phyloP scores from a whole-genome alignment of 352 stramenopile genomes.

The Lagenidium sp. region DNA sequence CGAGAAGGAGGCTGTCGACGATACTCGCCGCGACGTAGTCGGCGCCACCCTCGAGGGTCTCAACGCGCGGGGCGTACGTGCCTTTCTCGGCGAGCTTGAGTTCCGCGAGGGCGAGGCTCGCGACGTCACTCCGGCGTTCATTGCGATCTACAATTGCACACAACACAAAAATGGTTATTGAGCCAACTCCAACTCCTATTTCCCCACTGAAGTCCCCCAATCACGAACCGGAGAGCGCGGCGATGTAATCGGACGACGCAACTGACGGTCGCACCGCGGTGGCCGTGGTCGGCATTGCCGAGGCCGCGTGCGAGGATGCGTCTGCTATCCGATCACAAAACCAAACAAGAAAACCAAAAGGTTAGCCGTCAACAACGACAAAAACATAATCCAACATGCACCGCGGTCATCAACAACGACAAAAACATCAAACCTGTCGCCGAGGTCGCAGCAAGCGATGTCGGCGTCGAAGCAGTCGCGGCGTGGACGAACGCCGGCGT shows the following conservation, averaged over 20 bases:
- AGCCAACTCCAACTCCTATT: no score
- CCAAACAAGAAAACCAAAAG: no score
- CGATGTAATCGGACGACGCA: slow-evolving; percentile 4
- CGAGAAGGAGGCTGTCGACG: slow-evolving; percentile 63
- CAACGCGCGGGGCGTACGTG: slow-evolving; percentile 40
- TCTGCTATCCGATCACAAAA: no score
- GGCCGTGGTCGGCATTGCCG: not conserved
- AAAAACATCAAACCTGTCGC: no score
- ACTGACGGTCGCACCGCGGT: slow-evolving; percentile 6
- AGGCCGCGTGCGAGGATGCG: not conserved
- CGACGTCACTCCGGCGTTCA: slow-evolving; percentile 22
- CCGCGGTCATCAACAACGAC: no score
- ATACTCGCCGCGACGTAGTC: slow-evolving; percentile 79
- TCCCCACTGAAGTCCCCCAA: no score
- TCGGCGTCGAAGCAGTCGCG: no score
- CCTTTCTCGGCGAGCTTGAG: slow-evolving; percentile 43
- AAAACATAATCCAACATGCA: no score
- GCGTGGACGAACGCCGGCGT: no score
- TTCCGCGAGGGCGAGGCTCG: slow-evolving; percentile 52
- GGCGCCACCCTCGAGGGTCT: slow-evolving; percentile 61
- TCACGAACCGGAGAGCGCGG: slow-evolving; percentile 6
- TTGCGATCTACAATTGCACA: slow-evolving; percentile 3
- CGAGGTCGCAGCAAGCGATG: no score
- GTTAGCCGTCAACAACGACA: no score
- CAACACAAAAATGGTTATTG: no score